These are phyloP conservation scores for Marchantia polymorpha DNA, from an alignment of 225 moss, liverwort and hornwort species.

Conservation along the genomic window DNA sequence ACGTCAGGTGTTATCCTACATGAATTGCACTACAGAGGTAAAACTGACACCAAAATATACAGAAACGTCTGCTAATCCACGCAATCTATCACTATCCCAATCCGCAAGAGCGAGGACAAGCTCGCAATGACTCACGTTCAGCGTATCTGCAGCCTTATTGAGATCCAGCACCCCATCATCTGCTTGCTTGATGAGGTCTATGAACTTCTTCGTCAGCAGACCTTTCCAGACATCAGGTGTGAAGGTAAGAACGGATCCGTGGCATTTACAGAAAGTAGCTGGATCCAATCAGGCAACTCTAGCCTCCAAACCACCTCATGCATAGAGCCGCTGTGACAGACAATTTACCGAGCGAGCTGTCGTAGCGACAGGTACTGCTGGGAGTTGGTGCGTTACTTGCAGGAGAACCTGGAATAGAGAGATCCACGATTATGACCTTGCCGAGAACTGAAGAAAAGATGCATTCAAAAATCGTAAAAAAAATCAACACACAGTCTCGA, in stretches of 20 bases:
- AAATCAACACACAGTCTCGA: too few species aligned
- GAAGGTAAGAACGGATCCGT: background rate
- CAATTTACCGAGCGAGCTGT: slow-evolving; percentile 77
- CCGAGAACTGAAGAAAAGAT: background rate
- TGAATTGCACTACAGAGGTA: background rate
- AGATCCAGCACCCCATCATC: slow-evolving; percentile 87
- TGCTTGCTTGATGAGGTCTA: slow-evolving; percentile 85
- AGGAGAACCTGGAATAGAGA: slow-evolving; percentile 56
- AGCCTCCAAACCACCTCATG: slow-evolving; percentile 3
- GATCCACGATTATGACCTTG: background rate
- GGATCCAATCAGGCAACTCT: background rate
- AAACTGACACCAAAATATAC: background rate
- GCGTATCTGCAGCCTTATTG: slow-evolving; percentile 80
- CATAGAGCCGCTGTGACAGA: background rate
- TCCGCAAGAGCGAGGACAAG: background rate
- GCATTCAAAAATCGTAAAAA: too few species aligned
- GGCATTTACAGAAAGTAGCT: background rate
- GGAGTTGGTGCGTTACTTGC: slow-evolving; percentile 71
- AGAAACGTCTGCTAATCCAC: background rate
- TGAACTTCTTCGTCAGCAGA: slow-evolving; percentile 82
- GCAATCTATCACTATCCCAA: background rate
- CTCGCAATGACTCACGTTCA: slow-evolving; percentile 46
- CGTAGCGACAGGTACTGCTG: slow-evolving; percentile 78
- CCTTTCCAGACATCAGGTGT: slow-evolving; percentile 35
- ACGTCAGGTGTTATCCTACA: background rate